Base-by-base conservation (phyloP, 306 rosid species). In the Aeschynomene evenia region DNA sequence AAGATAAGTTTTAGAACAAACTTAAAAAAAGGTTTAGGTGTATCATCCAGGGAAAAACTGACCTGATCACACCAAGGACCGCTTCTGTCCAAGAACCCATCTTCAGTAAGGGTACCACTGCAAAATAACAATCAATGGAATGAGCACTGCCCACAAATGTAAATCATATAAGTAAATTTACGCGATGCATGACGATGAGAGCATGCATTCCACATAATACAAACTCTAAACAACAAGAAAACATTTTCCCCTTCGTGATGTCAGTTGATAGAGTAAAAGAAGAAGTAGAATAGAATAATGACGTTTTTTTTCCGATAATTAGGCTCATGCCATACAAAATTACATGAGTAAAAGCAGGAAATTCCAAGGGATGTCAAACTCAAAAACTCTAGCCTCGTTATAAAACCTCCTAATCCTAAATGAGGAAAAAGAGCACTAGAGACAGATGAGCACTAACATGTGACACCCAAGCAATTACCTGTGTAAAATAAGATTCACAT, bases 21-120 rank as follows among this genome's bases (percentile, higher is more conserved):
- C n/a, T n/a, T n/a, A 10, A 37, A 0, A 37, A 10, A 37, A 1
- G 9, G 29, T 31, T 65, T 54, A 28, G 19, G 53, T 63, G 56
- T 51, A 23, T 66, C 77, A 49, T 36, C 22, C 4, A 22, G 52
- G 55, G 60, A 70, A 77, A 65, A 74, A 73, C 60, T 73, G 65
- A 88, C 97, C 95, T 94, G 97, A 72, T 90, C 89, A 71, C 48
- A 68, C 99, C 97, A 94, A 63, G 86, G 75, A 68, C 98, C 92
- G 63, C 71, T 81, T 75, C 83, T 84, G 16, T 85, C 86, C 73
- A 45, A 56, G 68, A 90, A 84, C 45, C 64, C 92, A 63, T 82
- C 88, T 85, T 86, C 90, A 4, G 57, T 24, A 40, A 88, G 87
- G 50, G 73, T 72, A 40, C 76, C 89, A 66, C 97, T 91, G 82